Evolutionary conservation across 495 filamentous ascomycete species (phyloP), one percentile per base, ranked within the genome.

Genomic region (Pyrenopolyporus hunteri): DNA sequence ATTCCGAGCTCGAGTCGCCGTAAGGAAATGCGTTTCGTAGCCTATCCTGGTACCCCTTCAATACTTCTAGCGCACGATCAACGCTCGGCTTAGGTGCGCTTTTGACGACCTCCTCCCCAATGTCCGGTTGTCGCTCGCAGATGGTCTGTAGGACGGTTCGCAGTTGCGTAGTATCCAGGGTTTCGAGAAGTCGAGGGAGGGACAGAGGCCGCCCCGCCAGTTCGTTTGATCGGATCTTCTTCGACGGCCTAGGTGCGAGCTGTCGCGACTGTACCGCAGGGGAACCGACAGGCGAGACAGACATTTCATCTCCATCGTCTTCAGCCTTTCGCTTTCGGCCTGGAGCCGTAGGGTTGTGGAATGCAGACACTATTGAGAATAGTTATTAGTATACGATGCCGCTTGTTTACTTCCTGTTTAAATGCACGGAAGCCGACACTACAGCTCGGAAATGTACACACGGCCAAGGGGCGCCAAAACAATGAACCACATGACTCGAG

Each of bases 241-340:
- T 82, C n/a, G 80, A 65, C 13, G 89, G 84, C 59, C 89, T 82
- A n/a, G 63, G 25, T 31, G 85, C 76, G 39, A 89, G 75, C 20
- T 79, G 70, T 51, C 91, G 83, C 59, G 82, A 79, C 63, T 84
- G 76, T 42, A 87, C 80, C 26, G 87, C 85, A n/a, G 92, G 92
- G 23, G 91, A 95, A 73, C 80, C 86, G 19, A 83, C 83, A 0
- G 92, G 92, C 35, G 92, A 96, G 35, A 90, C 84, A 28, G 89
- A 93, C 91, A 95, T 95, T 63, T 90, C 88, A 69, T 91, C 88
- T 70, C 87, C 86, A 64, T 94, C 89, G 55, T 95, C 92, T 59
- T 90, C 89, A 57, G 89, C 91, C 79, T 96, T 96, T 76, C 92
- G 87, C 81, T 96, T 97, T 66, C 89, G 84, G 70, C 74, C 75